Evolutionary conservation across 495 filamentous ascomycete species (phyloP).

Genomic region (Hypoxylon fuscum): DNA sequence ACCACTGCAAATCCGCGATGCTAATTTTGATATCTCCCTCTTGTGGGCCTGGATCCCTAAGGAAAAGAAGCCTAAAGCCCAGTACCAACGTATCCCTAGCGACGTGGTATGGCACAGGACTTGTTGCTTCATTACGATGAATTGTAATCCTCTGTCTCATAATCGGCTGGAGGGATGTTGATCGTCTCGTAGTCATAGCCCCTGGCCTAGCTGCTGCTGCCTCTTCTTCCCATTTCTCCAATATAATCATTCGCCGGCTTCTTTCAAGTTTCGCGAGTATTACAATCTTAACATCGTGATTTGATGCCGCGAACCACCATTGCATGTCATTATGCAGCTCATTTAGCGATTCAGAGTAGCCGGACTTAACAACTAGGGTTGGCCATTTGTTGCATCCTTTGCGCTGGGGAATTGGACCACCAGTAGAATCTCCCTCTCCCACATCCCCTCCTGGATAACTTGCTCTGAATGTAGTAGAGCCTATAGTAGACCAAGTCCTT

Average conservation of each 20-base stretch:
- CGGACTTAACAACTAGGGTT: too few relatives aligned
- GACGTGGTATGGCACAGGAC: conserved; percentile 30
- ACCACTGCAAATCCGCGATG: conserved; percentile 28
- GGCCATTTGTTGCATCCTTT: too few relatives aligned
- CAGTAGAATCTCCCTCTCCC: neutral
- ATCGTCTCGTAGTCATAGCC: too few relatives aligned
- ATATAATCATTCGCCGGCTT: too few relatives aligned
- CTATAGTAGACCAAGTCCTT: neutral
- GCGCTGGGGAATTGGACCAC: neutral
- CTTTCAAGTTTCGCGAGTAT: too few relatives aligned
- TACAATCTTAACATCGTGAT: too few relatives aligned
- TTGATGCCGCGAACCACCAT: too few relatives aligned
- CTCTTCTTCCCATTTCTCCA: too few relatives aligned
- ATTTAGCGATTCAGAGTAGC: too few relatives aligned
- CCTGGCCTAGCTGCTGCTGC: too few relatives aligned
- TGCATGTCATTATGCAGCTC: too few relatives aligned
- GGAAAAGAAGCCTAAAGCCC: conserved; percentile 31
- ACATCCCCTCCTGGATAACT: neutral
- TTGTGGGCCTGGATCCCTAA: conserved; percentile 28
- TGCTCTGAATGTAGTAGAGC: neutral
- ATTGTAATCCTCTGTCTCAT: conserved; percentile 24
- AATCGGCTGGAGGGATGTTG: conserved; percentile 9
- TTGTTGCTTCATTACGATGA: conserved; percentile 26
- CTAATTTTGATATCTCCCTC: conserved; percentile 27
- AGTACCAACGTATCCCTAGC: conserved; percentile 37